A percentile compares a stretch with the other conserved stretches of the same genome.
These are phyloP conservation scores for Clavariopsis aquatica DNA, from an alignment of 495 filamentous ascomycete species.

Conservation along the genomic window DNA sequence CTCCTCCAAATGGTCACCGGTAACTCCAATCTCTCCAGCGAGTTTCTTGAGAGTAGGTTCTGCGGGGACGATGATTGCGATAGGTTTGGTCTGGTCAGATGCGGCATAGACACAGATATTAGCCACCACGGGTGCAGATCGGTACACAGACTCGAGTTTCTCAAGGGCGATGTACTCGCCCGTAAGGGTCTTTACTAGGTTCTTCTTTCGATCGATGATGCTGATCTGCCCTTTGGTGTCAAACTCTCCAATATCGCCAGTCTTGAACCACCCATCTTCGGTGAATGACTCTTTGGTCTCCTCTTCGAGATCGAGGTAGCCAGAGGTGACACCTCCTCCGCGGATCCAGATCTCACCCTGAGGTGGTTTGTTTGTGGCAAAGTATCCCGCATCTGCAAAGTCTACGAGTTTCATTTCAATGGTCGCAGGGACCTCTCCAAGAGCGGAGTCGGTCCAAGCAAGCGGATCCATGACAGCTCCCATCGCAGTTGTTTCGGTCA, in stretches of 20 bases:
- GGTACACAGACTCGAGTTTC: slow-evolving; percentile 97
- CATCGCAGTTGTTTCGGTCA: slow-evolving; percentile 95
- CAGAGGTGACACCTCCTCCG: slow-evolving; percentile 68
- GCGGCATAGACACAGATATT: slow-evolving; percentile 97
- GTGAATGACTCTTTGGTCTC: slow-evolving; percentile 76
- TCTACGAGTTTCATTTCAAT: slow-evolving; percentile 95
- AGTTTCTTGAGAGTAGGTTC: slow-evolving; percentile 85
- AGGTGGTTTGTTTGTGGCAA: slow-evolving; percentile 80
- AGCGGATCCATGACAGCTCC: slow-evolving; percentile 85
- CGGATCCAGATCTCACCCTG: slow-evolving; percentile 95
- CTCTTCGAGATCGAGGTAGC: slow-evolving; percentile 80
- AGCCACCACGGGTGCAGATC: slow-evolving; percentile 76
- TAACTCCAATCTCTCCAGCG: slow-evolving; percentile 68
- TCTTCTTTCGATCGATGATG: slow-evolving; percentile 98
- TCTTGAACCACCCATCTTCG: slow-evolving; percentile 91
- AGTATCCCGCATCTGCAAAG: slow-evolving; percentile 91
- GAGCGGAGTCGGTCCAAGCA: slow-evolving; percentile 80
- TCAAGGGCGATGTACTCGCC: slow-evolving; percentile 98
- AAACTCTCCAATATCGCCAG: slow-evolving; percentile 92
- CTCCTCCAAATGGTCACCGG: slow-evolving; percentile 70
- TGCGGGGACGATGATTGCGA: slow-evolving; percentile 91
- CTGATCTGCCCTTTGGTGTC: slow-evolving; percentile 75
- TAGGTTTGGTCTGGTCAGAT: slow-evolving; percentile 73
- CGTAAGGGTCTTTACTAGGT: slow-evolving; percentile 90
- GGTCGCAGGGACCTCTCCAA: slow-evolving; percentile 78